Base-by-base conservation (phyloP, 768 basidiomycete genomes). In the Glaciozyma antarctica region DNA sequence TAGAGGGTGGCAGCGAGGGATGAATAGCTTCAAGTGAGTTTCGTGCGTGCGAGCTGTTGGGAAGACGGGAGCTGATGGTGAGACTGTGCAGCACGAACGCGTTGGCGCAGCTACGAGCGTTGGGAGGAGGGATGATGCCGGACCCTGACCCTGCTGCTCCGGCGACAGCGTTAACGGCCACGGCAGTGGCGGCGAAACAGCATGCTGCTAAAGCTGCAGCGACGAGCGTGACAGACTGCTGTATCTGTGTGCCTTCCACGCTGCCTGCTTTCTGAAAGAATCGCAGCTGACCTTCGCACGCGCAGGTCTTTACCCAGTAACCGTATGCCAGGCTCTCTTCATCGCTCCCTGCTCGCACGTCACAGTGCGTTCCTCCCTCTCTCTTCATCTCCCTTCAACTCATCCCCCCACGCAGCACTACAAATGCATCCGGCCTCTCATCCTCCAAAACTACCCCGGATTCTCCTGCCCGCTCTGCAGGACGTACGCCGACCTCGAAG, bases 341-440 rank as follows among this genome's bases (percentile, higher is more conserved):
- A 93, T 99, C 75, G 91, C 94, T 34, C 94, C 94, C 0, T 99
- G 94, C 78, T 92, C 90, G 1, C 94, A 99, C 76, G 86, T 91
- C 7, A 71, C 70, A 8, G 62, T 63, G 2, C 0, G 90, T 89
- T 80, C 8, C 12, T 12, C 15, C n/a, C 21, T 7, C 44, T 6
- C 28, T 30, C 19, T 10, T 13, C 53, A 32, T 30, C 64, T 78
- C 77, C 68, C 77, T 77, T 54, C 43, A 32, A 38, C 47, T 16
- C 22, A 28, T 5, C n/a, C 2, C 12, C 28, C 10, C 51, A 22
- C 10, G 34, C 52, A 63, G 63, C 90, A 92, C 78, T 91, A 89
- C 83, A 98, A 97, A 77, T 97, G 94, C 76, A 92, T 99, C 65
- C 84, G 91, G 0, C 94, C 93, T 2, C 81, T 98, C 16, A 81